phyloP scores from a whole-genome alignment of 2,329 filamentous ascomycete genomes.

The Xylaria sp. region DNA sequence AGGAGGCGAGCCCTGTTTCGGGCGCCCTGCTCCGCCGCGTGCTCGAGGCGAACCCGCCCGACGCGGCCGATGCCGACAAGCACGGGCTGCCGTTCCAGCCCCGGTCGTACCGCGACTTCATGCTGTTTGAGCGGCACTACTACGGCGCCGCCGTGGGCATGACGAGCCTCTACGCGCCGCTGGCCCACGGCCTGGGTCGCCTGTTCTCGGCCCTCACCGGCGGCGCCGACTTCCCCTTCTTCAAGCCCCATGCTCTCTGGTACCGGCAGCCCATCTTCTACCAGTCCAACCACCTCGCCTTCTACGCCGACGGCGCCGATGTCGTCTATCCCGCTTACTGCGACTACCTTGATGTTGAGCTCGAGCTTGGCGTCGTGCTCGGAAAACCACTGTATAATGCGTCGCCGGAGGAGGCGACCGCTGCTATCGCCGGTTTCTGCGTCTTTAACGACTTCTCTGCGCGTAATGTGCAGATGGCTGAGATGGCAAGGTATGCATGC shows the following conservation, averaged over 20 bases:
- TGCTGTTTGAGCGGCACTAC: slow-evolving; percentile 47
- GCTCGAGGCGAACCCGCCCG: slow-evolving; percentile 41
- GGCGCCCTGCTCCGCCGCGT: slow-evolving; percentile 32
- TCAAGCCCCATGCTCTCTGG: slow-evolving; percentile 43
- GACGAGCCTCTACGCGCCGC: slow-evolving; percentile 39
- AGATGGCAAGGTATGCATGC: slow-evolving; percentile 42
- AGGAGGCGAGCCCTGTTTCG: not conserved
- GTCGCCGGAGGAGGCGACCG: slow-evolving; percentile 41
- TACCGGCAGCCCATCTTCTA: slow-evolving; percentile 46
- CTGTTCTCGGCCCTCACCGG: slow-evolving; percentile 38
- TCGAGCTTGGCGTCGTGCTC: slow-evolving; percentile 45
- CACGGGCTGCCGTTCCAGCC: slow-evolving; percentile 45
- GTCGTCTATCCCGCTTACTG: slow-evolving; percentile 41
- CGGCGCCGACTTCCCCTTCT: slow-evolving; percentile 40
- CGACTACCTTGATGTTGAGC: slow-evolving; percentile 45
- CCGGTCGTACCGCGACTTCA: slow-evolving; percentile 47
- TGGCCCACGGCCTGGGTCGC: slow-evolving; percentile 27
- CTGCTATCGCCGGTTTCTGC: slow-evolving; percentile 46
- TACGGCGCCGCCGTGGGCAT: slow-evolving; percentile 43
- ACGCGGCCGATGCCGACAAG: slow-evolving; percentile 38
- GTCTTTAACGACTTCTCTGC: slow-evolving; percentile 47
- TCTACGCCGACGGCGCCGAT: slow-evolving; percentile 42
- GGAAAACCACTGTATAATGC: slow-evolving; percentile 43
- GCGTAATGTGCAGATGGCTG: slow-evolving; percentile 43
- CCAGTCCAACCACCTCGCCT: slow-evolving; percentile 47